Evolutionary conservation across 257 asterid species (phyloP), one percentile per base, ranked within the genome.

Genomic region (Paraleonurus japonicus): DNA sequence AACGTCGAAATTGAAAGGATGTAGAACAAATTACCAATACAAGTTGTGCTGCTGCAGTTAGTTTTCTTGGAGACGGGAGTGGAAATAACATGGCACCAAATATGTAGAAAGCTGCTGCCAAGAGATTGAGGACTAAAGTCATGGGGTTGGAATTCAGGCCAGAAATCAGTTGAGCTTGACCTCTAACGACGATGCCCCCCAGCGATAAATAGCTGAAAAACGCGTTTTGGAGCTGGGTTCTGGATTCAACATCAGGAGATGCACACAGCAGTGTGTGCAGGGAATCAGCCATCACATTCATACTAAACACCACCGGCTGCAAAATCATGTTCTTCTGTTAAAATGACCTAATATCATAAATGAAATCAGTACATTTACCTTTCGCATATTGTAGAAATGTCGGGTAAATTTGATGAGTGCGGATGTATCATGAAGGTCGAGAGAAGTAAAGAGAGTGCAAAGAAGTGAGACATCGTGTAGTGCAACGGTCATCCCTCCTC

Each of bases 221-320:
- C 0, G 88, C 86, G 37, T 62, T 70, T 0, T 78, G 79, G 70
- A 85, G 37, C 13, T 23, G 27, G 67, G 50, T 78, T 81, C 65
- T 83, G 75, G 20, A 74, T 80, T 57, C 63, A 70, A 65, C 75
- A 28, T 76, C 86, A 0, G 77, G 72, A 9, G 80, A 64, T 20
- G 81, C 72, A 58, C 78, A 59, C n/a, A 79, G 61, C 0, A 83
- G 77, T 55, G 75, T 75, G 76, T 79, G 79, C 4, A 73, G 67
- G 27, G 84, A 79, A 58, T 75, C 85, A 0, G 86, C 90, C 71
- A 83, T 5, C 62, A 78, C 76, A 65, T 83, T 81, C 23, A 85
- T 76, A 0, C 82, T 83, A 4, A 83, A 83, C 51, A 87, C 86
- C 74, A 76, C 65, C 3, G 87, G 88, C 88, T 85, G 81, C 80